Conservation (phyloP, 495 filamentous ascomycete genomes). For the Geopyxis carbonaria region DNA sequence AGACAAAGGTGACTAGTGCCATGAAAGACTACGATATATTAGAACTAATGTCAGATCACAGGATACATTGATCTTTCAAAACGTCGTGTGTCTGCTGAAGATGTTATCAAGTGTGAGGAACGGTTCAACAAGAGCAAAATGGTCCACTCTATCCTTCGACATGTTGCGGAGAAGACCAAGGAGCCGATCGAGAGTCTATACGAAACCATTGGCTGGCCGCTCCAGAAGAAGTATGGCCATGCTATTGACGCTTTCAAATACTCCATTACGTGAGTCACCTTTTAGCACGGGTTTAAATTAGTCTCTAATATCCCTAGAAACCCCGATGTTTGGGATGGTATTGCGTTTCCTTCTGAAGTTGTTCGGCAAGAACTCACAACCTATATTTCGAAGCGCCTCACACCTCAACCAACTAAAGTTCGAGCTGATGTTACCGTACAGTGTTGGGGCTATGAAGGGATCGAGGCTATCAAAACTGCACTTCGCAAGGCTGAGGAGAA, state of each 20-base stretch:
- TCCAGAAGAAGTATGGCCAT: slow-evolving; percentile 95
- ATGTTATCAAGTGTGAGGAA: slow-evolving; percentile 96
- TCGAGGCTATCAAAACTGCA: slow-evolving; percentile 89
- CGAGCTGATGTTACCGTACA: slow-evolving; percentile 96
- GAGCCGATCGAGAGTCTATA: slow-evolving; percentile 87
- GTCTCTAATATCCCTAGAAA: slow-evolving; percentile 32
- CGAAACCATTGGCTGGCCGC: slow-evolving; percentile 84
- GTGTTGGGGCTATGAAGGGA: slow-evolving; percentile 95
- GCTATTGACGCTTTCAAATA: slow-evolving; percentile 96
- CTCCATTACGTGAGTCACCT: slow-evolving; percentile 66
- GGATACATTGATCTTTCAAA: slow-evolving; percentile 98
- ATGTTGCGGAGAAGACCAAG: slow-evolving; percentile 91
- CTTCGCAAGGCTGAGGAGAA: slow-evolving; percentile 72
- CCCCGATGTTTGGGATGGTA: slow-evolving; percentile 86
- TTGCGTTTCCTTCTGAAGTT: slow-evolving; percentile 70
- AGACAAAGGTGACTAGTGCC: slow-evolving; percentile 57
- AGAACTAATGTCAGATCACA: slow-evolving; percentile 23
- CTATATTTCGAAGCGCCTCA: slow-evolving; percentile 91
- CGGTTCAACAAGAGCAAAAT: slow-evolving; percentile 99
- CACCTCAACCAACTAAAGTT: slow-evolving; percentile 92
- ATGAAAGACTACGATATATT: slow-evolving; percentile 2
- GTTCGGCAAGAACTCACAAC: slow-evolving; percentile 72
- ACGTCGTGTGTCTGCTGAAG: slow-evolving; percentile 89
- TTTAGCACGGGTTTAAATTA: background rate
- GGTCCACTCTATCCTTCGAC: slow-evolving; percentile 93